Evolutionary conservation across 129 eudicot genomes (phyloP), one percentile per base, ranked within the genome.

Genomic region (Flaveria bidentis): DNA sequence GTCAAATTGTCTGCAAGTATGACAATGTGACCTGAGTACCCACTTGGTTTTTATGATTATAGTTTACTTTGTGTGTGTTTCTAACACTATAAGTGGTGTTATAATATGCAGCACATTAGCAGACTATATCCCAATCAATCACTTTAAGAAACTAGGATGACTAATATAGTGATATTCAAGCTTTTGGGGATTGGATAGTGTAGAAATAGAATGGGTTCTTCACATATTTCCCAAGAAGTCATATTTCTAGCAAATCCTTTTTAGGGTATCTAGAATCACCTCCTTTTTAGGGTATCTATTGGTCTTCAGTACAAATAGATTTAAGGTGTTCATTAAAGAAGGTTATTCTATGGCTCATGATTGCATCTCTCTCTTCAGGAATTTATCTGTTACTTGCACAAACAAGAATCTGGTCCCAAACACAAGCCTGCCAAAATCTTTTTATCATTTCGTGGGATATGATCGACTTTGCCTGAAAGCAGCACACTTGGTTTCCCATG

Each of bases 341-440:
- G 36, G 13, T 39, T 55, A 11, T 36, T 41, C 28, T 18, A 70
- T 46, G 11, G 28, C 46, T 72, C 14, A 65, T 28, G 28, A 55
- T 28, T 17, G 12, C 53, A 53, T 53, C 15, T 78, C 66, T 78
- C 66, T 76, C 58, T 72, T 50, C 91, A 88, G 96, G 87, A 87
- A 85, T 69, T 69, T 76, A 14, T 84, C 84, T 23, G 78, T 78
- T 76, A 73, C 80, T 73, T 78, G 42, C 50, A 33, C 78, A 22
- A 60, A 79, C 63, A 67, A 68, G 76, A 78, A 28, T 81, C 62
- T 46, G 39, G 45, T 77, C 67, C 81, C 84, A 58, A 76, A 62
- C 77, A 83, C 63, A 52, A 49, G 47, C 51, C 20, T 39, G 0
- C 36, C 76, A 11, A 73, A 74, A 49, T 55, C 61, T 20, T 69